Evolutionary conservation across 352 stramenopile species (phyloP).

Genomic region (Globisporangium middletonii): DNA sequence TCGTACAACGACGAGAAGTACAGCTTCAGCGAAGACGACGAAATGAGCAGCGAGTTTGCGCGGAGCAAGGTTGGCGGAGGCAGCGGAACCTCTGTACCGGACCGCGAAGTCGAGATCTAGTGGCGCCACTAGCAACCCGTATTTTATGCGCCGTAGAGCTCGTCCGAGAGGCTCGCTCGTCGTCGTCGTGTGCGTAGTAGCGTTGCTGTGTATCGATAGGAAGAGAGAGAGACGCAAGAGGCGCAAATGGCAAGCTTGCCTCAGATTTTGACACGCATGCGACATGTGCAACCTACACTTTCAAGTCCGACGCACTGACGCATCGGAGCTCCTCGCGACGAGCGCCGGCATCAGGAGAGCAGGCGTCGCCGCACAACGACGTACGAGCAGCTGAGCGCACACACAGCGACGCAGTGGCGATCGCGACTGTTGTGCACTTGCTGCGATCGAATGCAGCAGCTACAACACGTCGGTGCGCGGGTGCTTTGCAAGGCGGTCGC

Average conservation of each 20-base stretch:
- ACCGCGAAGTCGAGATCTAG: constrained; percentile 73
- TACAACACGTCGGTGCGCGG: not conserved
- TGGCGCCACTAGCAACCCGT: not conserved
- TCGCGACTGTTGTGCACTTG: not conserved
- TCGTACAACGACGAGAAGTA: constrained; percentile 84
- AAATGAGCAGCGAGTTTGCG: constrained; percentile 22
- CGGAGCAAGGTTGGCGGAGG: constrained; percentile 21
- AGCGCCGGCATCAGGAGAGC: not conserved
- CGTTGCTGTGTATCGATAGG: constrained; percentile 1
- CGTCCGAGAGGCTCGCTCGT: not conserved
- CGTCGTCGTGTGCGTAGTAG: not conserved
- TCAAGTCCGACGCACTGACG: not conserved
- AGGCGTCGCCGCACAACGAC: not conserved
- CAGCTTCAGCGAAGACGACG: constrained; percentile 52
- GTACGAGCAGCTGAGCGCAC: too few species aligned
- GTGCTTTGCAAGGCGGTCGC: not conserved
- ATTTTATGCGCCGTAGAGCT: constrained; percentile 4
- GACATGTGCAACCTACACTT: not conserved
- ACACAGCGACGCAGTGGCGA: not conserved
- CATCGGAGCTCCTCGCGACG: not conserved
- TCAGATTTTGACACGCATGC: not conserved
- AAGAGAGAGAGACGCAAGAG: not conserved
- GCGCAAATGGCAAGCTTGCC: too few species aligned
- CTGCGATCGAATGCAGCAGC: not conserved
- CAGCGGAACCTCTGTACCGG: constrained; percentile 8